Percentiles rank a stretch among this genome's conserved stretches.
phyloP scores from a whole-genome alignment of 1,139 yeast species.

The Pichia sp. region DNA sequence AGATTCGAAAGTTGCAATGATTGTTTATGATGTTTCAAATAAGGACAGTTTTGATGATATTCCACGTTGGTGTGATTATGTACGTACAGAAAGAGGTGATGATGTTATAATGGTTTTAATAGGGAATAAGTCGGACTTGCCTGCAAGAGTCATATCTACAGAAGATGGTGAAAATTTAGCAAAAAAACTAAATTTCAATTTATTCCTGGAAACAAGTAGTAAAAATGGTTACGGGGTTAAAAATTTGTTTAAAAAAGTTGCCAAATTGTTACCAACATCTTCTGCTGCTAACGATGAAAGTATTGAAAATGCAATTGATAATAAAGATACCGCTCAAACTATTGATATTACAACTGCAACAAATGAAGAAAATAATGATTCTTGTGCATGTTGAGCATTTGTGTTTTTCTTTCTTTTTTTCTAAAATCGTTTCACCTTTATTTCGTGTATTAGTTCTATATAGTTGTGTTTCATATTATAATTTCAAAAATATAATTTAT shows the following conservation, averaged over 20 bases:
- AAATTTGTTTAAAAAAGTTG: constrained; percentile 80
- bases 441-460: not conserved
- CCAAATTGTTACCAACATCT: constrained; percentile 84
- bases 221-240: constrained; percentile 94
- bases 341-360: constrained; percentile 28
- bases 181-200: constrained; percentile 67
- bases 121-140: constrained; percentile 77
- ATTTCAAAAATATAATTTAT: not conserved
- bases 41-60: constrained; percentile 72
- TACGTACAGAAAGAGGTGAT: constrained; percentile 64
- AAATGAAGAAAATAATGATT: constrained; percentile 16
- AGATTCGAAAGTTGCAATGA: constrained; percentile 94
- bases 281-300: constrained; percentile 24
- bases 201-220: constrained; percentile 89
- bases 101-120: constrained; percentile 66
- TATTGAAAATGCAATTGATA: constrained; percentile 21
- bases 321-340: constrained; percentile 20
- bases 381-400: constrained; percentile 26
- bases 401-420: not conserved
- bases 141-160: constrained; percentile 63
- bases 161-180: constrained; percentile 80
- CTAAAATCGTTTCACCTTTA: not conserved
- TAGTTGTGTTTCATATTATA: not conserved
- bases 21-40: constrained; percentile 88
- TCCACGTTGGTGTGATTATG: constrained; percentile 80